Evolutionary conservation across 2,329 filamentous ascomycete genomes (phyloP).

Genomic region (Aaosphaeria arxii): DNA sequence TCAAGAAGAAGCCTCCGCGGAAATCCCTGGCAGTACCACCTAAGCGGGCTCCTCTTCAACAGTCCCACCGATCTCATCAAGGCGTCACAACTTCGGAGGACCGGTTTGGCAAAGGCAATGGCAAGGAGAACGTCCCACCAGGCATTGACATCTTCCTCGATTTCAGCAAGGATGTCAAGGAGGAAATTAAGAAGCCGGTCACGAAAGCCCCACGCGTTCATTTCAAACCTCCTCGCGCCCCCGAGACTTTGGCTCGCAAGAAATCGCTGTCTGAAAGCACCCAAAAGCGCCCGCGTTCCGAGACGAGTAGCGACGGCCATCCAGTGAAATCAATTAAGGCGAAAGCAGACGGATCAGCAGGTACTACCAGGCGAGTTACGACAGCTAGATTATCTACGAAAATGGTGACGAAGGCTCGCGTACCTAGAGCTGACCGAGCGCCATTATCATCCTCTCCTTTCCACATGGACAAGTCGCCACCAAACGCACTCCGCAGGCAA

Average conservation of each 20-base stretch:
- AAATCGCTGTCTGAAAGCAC: conserved; percentile 23
- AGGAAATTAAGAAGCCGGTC: conserved; percentile 17
- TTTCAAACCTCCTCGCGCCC: conserved; percentile 21
- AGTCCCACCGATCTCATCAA: conserved; percentile 38
- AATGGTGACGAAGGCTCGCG: conserved; percentile 17
- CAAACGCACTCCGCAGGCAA: conserved; percentile 28
- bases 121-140: conserved; percentile 63
- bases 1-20: conserved; percentile 33
- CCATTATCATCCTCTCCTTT: conserved; percentile 33
- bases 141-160: conserved; percentile 35
- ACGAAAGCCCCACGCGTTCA: conserved; percentile 25
- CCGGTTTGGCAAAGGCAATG: conserved; percentile 52
- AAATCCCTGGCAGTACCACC: conserved; percentile 46
- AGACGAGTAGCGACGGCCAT: conserved; percentile 24
- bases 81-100: conserved; percentile 42
- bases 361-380: conserved; percentile 20
- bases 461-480: conserved; percentile 33
- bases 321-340: conserved; percentile 36
- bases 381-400: conserved; percentile 18
- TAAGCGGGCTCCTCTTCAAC: conserved; percentile 50
- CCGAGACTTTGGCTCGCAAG: conserved; percentile 11
- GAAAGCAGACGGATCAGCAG: conserved; percentile 24
- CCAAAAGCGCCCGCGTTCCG: conserved; percentile 33
- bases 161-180: conserved; percentile 20
- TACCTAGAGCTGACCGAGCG: conserved; percentile 15